phyloP scores from a whole-genome alignment of 2,329 filamentous ascomycete species.

The Clonostachys rhizophaga region DNA sequence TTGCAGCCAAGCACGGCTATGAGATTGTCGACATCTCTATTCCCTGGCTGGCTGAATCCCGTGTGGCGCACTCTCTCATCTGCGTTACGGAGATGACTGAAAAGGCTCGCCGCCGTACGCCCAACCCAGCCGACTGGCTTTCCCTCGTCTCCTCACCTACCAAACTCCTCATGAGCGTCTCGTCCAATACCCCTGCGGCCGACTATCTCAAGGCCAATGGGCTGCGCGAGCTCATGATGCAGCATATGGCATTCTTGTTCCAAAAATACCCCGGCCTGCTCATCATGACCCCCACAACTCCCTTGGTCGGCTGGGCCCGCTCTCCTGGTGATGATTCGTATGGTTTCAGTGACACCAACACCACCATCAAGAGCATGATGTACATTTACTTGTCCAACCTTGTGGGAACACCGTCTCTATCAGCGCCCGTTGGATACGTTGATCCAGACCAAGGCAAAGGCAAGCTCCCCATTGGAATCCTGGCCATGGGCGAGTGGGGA shows the following conservation, averaged over 20 bases:
- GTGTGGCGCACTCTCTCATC: slow-evolving; percentile 71
- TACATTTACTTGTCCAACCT: slow-evolving; percentile 86
- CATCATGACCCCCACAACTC: slow-evolving; percentile 74
- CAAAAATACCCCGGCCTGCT: slow-evolving; percentile 68
- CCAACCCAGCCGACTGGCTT: slow-evolving; percentile 43
- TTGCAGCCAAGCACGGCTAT: slow-evolving; percentile 43
- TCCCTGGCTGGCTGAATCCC: slow-evolving; percentile 64
- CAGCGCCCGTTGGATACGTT: slow-evolving; percentile 70
- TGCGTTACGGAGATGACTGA: slow-evolving; percentile 69
- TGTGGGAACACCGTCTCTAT: slow-evolving; percentile 71
- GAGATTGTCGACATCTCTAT: slow-evolving; percentile 55
- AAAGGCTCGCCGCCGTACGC: slow-evolving; percentile 32
- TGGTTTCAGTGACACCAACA: slow-evolving; percentile 71
- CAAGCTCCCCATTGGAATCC: slow-evolving; percentile 53
- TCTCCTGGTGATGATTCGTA: slow-evolving; percentile 54
- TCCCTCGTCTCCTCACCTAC: slow-evolving; percentile 60
- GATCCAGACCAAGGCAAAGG: slow-evolving; percentile 52
- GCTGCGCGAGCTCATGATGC: slow-evolving; percentile 73
- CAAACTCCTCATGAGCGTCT: slow-evolving; percentile 64
- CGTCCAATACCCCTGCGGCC: slow-evolving; percentile 55
- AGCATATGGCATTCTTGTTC: slow-evolving; percentile 70
- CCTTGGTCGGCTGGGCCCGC: slow-evolving; percentile 70
- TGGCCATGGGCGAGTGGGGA: slow-evolving; percentile 65
- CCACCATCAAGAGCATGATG: slow-evolving; percentile 72
- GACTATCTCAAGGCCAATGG: slow-evolving; percentile 73